These are phyloP conservation scores for Paralagenidium karlingii DNA, from an alignment of 352 stramenopile species.

Conservation along the genomic window DNA sequence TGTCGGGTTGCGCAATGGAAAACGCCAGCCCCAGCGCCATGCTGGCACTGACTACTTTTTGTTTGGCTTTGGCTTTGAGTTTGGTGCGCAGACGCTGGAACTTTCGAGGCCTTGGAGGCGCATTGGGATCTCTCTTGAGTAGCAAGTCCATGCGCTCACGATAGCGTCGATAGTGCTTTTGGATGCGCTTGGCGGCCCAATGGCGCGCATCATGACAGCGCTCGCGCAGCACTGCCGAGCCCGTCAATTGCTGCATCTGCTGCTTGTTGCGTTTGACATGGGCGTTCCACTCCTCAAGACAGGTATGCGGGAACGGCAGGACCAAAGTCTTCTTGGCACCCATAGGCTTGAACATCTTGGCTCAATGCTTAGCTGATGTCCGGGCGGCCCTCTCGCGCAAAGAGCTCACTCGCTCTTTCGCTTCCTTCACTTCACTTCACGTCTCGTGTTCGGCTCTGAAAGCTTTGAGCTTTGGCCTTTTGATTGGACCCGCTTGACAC, in stretches of 20 bases:
- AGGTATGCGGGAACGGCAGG: slow-evolving; percentile 16
- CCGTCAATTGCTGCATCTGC: slow-evolving; percentile 11
- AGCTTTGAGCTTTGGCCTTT: too few relatives aligned
- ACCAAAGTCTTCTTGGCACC: slow-evolving; percentile 24
- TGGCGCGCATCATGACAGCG: slow-evolving; percentile 15
- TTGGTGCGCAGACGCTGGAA: slow-evolving; percentile 11
- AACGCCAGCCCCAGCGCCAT: slow-evolving; percentile 45
- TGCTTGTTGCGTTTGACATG: slow-evolving; percentile 23
- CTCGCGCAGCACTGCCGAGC: slow-evolving; percentile 9
- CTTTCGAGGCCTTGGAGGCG: slow-evolving; percentile 1
- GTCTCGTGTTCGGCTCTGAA: too few relatives aligned
- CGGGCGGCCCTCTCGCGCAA: too few relatives aligned
- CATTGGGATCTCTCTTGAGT: slow-evolving; percentile 32
- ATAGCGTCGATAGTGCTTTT: slow-evolving; percentile 63
- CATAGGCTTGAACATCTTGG: slow-evolving; percentile 28
- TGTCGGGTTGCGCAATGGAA: too few relatives aligned
- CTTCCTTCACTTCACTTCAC: too few relatives aligned
- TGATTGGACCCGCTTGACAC: too few relatives aligned
- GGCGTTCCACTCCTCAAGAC: slow-evolving; percentile 23
- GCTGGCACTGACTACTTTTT: slow-evolving; percentile 33
- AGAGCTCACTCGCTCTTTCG: too few relatives aligned
- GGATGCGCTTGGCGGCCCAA: slow-evolving; percentile 38
- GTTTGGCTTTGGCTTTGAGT: slow-evolving; percentile 9
- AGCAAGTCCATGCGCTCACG: slow-evolving; percentile 46
- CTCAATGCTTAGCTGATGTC: too few relatives aligned